These are phyloP conservation scores for Apiotrichum veenhuisii DNA, from an alignment of 1,284 basidiomycete genomes.

Conservation along the genomic window DNA sequence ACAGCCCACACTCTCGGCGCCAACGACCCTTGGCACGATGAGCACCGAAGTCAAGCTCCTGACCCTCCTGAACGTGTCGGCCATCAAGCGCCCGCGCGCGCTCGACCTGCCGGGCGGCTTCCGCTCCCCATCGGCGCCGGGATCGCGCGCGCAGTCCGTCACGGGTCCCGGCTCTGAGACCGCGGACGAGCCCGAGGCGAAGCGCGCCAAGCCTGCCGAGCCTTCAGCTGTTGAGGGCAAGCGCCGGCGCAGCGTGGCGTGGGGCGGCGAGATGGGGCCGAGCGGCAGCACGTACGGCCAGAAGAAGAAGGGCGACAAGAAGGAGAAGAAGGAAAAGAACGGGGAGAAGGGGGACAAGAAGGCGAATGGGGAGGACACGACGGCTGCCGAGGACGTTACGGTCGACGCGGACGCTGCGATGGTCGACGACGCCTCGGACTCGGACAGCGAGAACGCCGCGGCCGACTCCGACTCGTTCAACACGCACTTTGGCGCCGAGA, in stretches of 20 bases:
- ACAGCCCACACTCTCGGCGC: neutral
- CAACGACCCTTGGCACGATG: constrained; percentile 50
- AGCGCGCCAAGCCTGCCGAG: neutral
- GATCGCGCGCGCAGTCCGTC: constrained; percentile 1
- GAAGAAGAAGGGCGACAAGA: constrained; percentile 23
- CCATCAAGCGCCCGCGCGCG: constrained; percentile 56
- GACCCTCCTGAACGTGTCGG: constrained; percentile 90
- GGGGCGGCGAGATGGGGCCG: constrained; percentile 47
- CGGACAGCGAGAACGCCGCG: constrained; percentile 25
- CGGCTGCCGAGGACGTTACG: constrained; percentile 13
- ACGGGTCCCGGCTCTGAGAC: neutral
- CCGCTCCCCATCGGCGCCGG: constrained; percentile 28
- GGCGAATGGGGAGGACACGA: constrained; percentile 16
- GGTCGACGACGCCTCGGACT: constrained; percentile 14
- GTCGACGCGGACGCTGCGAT: constrained; percentile 12
- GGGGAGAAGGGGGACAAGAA: constrained; percentile 12
- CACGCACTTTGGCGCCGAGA: constrained; percentile 43
- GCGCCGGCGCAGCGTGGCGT: constrained; percentile 42
- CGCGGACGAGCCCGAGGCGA: constrained; percentile 6
- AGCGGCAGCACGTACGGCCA: constrained; percentile 41
- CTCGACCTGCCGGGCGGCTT: constrained; percentile 50
- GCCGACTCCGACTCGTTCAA: constrained; percentile 43
- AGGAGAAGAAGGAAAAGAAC: constrained; percentile 15
- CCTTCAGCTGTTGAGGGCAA: constrained; percentile 9
- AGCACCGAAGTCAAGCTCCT: constrained; percentile 68